A percentile compares a stretch with the other conserved stretches of the same genome.
Conservation (phyloP, 108 stramenopile genomes). For the Nitzschia sp. region DNA sequence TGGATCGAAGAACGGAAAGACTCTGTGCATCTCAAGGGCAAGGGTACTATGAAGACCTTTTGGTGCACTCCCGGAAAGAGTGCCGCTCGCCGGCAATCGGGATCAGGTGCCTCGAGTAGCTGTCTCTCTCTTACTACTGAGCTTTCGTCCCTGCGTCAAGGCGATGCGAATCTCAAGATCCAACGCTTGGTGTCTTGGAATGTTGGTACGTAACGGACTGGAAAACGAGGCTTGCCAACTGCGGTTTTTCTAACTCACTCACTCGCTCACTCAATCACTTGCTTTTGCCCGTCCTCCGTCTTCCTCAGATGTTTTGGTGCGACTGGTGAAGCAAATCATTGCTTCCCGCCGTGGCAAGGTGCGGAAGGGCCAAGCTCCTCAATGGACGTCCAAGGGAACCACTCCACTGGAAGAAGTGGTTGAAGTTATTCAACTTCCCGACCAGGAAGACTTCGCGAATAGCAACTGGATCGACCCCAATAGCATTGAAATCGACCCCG, state of each 20-base stretch:
- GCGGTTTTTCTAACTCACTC: not conserved
- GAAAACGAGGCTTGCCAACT: not conserved
- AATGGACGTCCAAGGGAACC: not conserved
- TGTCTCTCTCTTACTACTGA: not conserved
- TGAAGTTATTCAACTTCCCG: slow-evolving; percentile 6
- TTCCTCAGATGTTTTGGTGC: slow-evolving; percentile 2
- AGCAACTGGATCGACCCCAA: not conserved
- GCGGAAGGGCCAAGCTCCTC: not conserved
- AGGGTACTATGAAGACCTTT: slow-evolving; percentile 27
- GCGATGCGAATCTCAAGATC: not conserved
- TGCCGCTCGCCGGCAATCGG: not conserved
- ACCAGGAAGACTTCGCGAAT: not conserved
- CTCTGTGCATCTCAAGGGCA: slow-evolving; percentile 9
- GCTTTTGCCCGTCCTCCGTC: not conserved
- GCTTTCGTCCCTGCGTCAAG: no score
- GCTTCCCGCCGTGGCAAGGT: not conserved
- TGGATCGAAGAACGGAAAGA: slow-evolving; percentile 28
- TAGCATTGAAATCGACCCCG: not conserved
- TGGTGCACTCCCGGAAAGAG: slow-evolving; percentile 7
- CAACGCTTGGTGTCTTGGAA: not conserved
- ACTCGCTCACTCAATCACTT: no score
- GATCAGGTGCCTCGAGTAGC: not conserved
- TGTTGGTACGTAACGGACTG: not conserved
- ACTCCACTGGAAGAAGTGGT: slow-evolving; percentile 10
- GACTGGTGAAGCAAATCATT: not conserved